Base-by-base conservation (phyloP, 1,284 basidiomycete genomes). In the Sporisorium graminicola region DNA sequence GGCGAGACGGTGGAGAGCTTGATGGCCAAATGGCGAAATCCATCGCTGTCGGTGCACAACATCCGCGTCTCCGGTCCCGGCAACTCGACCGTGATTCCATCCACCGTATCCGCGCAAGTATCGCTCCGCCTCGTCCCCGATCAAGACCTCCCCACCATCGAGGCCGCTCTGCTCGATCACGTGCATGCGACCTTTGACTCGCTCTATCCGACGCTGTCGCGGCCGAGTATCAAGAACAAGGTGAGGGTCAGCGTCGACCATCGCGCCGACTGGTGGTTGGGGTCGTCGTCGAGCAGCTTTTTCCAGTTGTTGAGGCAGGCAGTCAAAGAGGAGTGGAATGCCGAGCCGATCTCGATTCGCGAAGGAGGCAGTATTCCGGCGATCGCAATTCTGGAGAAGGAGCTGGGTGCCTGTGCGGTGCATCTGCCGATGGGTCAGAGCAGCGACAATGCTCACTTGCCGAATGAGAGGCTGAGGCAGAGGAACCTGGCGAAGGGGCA, bases 251-350 rank as follows among this genome's bases (percentile, higher is more conserved):
- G 87, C 29, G 90, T 98, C 54, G 91, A 93, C 51, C 93, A 94
- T 74, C 91, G 90, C 1, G 95, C 94, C 0, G 92, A 95, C 81
- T 99, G 95, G 95, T 99, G 96, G 96, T 88, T 98, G 1, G 94
- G 95, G 0, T 90, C 92, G 53, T 89, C 94, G 29, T 90, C 93
- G 56, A 91, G 91, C 67, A 88, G 89, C 2, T 96, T 93, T 90
- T 94, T 95, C 88, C 89, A 90, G 76, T 91, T 92, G 0, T 88
- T 98, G 22, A 93, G 94, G 84, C 88, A 88, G 43, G 92, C 94
- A 10, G 90, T 98, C 0, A 88, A 89, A 66, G 91, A 93, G 51
- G 93, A 95, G 79, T 97, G 94, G 95, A 42, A 40, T 6, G 67
- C 69, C 9, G 89, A 91, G 68, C 95, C 95, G 3, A 87, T 98